These are phyloP conservation scores for Canariomyces notabilis DNA, from an alignment of 2,329 filamentous ascomycete genomes.

Conservation along the genomic window DNA sequence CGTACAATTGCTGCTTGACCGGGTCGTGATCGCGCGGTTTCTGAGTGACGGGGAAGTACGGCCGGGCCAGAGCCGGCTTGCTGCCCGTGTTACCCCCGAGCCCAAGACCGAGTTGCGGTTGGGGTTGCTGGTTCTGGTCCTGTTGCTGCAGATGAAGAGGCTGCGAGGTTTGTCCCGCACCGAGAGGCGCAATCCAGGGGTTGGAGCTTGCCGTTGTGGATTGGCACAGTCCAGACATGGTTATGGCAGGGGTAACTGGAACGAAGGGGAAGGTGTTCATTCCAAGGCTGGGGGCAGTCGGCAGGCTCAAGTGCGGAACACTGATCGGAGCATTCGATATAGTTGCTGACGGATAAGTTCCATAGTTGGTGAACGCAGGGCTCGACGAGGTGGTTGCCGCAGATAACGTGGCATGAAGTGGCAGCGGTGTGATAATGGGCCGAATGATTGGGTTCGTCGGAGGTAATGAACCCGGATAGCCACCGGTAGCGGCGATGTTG, in stretches of 20 bases:
- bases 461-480: not conserved
- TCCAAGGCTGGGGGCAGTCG: not conserved
- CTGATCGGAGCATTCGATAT: not conserved
- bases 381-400: not conserved
- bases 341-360: slow-evolving; percentile 4
- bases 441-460: not conserved
- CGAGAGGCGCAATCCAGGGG: too few species aligned
- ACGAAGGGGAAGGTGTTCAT: slow-evolving; percentile 15
- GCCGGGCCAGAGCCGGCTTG: slow-evolving; percentile 7
- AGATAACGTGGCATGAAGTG: not conserved
- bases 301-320: not conserved
- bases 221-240: not conserved
- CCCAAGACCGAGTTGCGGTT: not conserved
- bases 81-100: not conserved
- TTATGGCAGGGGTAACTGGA: slow-evolving; percentile 1
- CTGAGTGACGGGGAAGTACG: slow-evolving; percentile 25
- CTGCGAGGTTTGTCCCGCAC: not conserved
- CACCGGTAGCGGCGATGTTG: not conserved
- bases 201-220: not conserved
- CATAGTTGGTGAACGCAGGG: slow-evolving; percentile 1
- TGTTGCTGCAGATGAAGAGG: not conserved
- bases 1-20: slow-evolving; percentile 41
- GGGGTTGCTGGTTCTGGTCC: not conserved
- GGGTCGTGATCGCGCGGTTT: slow-evolving; percentile 41
- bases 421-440: not conserved